Conservation (phyloP, 1,139 yeast genomes). For the Magnusiomyces tetraspermus region DNA sequence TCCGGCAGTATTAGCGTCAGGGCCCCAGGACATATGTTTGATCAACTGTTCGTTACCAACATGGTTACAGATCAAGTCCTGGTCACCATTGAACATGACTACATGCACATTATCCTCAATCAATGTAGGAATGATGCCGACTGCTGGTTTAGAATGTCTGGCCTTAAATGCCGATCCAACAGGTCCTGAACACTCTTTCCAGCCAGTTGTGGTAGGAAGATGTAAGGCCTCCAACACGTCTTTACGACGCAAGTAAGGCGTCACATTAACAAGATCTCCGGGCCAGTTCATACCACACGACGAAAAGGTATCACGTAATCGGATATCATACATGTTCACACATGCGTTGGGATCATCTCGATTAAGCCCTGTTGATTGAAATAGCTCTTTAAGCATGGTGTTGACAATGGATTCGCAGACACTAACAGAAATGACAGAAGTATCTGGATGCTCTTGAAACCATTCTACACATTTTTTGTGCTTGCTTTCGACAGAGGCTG, state of each 20-base stretch:
- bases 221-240: slow-evolving; percentile 51
- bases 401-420: slow-evolving; percentile 27
- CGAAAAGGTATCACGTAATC: slow-evolving; percentile 64
- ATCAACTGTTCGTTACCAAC: slow-evolving; percentile 65
- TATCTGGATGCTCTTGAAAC: slow-evolving; percentile 21
- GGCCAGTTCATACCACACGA: slow-evolving; percentile 97
- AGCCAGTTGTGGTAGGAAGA: slow-evolving; percentile 31
- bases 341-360: slow-evolving; percentile 38
- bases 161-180: slow-evolving; percentile 51
- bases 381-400: slow-evolving; percentile 18
- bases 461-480: slow-evolving; percentile 27
- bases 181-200: slow-evolving; percentile 68
- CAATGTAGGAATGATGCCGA: slow-evolving; percentile 55
- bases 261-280: slow-evolving; percentile 48
- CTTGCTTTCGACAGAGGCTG: slow-evolving; percentile 26
- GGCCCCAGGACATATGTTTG: slow-evolving; percentile 57
- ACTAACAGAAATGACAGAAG: slow-evolving; percentile 15
- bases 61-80: slow-evolving; percentile 82
- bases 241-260: slow-evolving; percentile 48
- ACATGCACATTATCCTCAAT: slow-evolving; percentile 49
- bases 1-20: slow-evolving; percentile 35
- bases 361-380: slow-evolving; percentile 16
- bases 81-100: slow-evolving; percentile 74
- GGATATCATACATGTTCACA: slow-evolving; percentile 72
- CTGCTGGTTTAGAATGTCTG: slow-evolving; percentile 47